Evolutionary conservation across 176 grass and related monocot species (phyloP), one percentile per base, ranked within the genome.

Genomic region (Musa troglodytarum): DNA sequence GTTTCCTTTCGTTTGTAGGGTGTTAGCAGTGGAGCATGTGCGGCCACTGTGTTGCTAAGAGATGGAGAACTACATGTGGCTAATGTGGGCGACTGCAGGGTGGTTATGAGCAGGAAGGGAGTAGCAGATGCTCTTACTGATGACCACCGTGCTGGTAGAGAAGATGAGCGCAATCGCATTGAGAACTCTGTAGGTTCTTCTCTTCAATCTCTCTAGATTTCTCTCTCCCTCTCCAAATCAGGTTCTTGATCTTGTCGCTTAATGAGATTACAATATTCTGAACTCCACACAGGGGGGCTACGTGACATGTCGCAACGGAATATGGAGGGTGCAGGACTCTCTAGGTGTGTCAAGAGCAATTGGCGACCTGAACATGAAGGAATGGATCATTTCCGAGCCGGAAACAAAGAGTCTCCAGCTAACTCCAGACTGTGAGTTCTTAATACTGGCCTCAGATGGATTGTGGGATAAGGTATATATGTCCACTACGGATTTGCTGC

Each of bases 371-470:
- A 76, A 20, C n/a, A 54, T 91, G 14, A 91, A 88, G 85, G 77
- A 56, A 0, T 91, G 89, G 89, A 75, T 88, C 1, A 71, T 83
- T 53, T 72, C 89, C 0, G 89, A 96, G 56, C 89, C 92, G 0
- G 87, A 81, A 57, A 87, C 82, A 16, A 25, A 10, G 34, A 73
- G 2, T 64, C 7, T 84, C 17, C 52, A 70, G 11, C 74, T 96
- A 2, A 50, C 22, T 4, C 71, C 77, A 9, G 82, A 81, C 13
- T 84, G 84, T 53, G 87, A 96, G 49, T 92, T 92, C 73, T 67
- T 96, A 51, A 84, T 96, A 56, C 16, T 96, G 22, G 92, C 89
- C n/a, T 92, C 92, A 22, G 92, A 96, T 20, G 92, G 92, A 14
- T 82, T 92, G 11, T 96, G 92, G 92, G 87, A 87, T 50, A 96